Percentiles rank a stretch among this genome's conserved stretches.
phyloP scores from a whole-genome alignment of 129 eudicot genomes.

The Centaurea solstitialis region DNA sequence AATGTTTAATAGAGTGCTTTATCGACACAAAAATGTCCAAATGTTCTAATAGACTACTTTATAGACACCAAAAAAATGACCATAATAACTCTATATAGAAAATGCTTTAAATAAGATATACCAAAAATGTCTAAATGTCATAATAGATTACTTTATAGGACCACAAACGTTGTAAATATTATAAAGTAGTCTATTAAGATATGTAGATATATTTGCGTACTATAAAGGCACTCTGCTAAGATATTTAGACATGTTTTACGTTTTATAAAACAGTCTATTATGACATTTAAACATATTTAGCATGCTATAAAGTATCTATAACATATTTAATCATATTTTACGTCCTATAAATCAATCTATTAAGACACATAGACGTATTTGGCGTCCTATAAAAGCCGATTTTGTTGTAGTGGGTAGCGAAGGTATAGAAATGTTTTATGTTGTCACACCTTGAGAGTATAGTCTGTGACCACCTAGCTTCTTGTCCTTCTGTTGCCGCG shows the following conservation, averaged over 20 bases:
- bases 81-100: too few relatives aligned
- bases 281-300: too few relatives aligned
- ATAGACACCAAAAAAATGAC: background rate
- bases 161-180: background rate
- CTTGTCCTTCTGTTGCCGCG: conserved; percentile 63
- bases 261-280: too few relatives aligned
- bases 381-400: background rate
- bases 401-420: background rate
- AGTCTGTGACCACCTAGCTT: conserved; percentile 74
- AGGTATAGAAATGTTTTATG: background rate
- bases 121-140: background rate
- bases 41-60: background rate
- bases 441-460: conserved; percentile 61
- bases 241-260: background rate
- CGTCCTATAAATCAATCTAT: background rate
- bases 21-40: background rate
- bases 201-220: background rate
- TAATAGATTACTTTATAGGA: background rate
- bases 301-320: too few relatives aligned
- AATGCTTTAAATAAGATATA: background rate
- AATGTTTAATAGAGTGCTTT: too few relatives aligned
- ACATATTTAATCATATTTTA: background rate
- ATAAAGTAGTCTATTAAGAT: background rate
- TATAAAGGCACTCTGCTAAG: background rate
- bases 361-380: background rate